These are phyloP conservation scores for Cryptococcus sp. DNA, from an alignment of 1,284 basidiomycete genomes.

Conservation along the genomic window DNA sequence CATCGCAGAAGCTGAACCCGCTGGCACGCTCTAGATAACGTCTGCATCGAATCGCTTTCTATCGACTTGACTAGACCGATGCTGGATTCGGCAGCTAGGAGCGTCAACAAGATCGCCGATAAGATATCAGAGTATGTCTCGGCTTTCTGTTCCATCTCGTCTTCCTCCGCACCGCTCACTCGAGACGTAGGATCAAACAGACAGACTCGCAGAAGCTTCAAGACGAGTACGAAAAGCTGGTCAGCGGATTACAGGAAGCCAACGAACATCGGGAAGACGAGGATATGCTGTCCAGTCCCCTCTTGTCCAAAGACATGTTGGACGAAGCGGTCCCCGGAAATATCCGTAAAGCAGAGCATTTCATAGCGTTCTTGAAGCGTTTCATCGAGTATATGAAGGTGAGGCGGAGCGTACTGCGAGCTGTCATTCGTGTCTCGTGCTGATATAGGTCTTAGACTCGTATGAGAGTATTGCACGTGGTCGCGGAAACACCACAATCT, in stretches of 20 bases:
- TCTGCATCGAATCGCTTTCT: conserved; percentile 97
- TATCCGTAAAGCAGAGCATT: conserved; percentile 98
- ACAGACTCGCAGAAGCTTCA: conserved; percentile 93
- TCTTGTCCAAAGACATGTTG: conserved; percentile 91
- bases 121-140: conserved; percentile 84
- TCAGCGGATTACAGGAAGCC: conserved; percentile 86
- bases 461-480: conserved; percentile 98
- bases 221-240: conserved; percentile 95
- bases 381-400: conserved; percentile 99
- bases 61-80: conserved; percentile 99
- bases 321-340: conserved; percentile 97
- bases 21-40: conserved; percentile 70
- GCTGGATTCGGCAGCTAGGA: conserved; percentile 91
- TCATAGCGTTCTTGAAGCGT: conserved; percentile 95
- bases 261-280: conserved; percentile 66
- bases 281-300: conserved; percentile 89
- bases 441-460: conserved; percentile 67
- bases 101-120: conserved; percentile 82
- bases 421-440: background rate
- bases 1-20: background rate
- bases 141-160: no score
- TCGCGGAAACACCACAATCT: conserved; percentile 98
- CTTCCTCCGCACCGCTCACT: background rate
- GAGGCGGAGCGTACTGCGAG: conserved; percentile 15
- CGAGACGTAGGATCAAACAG: conserved; percentile 73